These are phyloP conservation scores for Mycena galopus DNA, from an alignment of 768 basidiomycete genomes.

Conservation along the genomic window DNA sequence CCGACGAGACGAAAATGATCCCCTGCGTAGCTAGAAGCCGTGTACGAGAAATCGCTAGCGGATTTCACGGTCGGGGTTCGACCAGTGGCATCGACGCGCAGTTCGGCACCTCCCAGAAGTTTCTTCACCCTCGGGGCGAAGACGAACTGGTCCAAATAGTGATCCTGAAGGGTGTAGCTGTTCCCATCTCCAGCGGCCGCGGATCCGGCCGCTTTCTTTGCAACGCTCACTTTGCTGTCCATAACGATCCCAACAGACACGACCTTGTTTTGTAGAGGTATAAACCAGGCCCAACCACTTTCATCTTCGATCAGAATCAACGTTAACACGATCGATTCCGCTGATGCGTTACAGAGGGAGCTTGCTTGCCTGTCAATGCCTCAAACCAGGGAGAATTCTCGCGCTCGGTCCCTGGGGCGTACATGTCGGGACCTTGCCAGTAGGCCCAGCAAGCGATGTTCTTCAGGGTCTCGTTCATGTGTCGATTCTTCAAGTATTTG, in stretches of 20 bases:
- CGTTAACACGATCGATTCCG: neutral
- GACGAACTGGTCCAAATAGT: conserved; percentile 51
- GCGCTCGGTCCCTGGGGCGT: conserved; percentile 24
- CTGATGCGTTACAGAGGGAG: neutral
- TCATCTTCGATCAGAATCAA: conserved; percentile 46
- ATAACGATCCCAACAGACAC: conserved; percentile 54
- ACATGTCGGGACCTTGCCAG: conserved; percentile 48
- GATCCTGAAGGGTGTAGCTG: conserved; percentile 40
- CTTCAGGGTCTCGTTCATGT: conserved; percentile 57
- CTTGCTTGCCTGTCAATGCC: conserved; percentile 23
- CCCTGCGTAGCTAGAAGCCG: conserved; percentile 47
- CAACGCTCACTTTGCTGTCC: conserved; percentile 43
- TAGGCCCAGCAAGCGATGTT: conserved; percentile 68
- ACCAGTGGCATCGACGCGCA: conserved; percentile 36
- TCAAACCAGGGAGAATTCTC: conserved; percentile 31
- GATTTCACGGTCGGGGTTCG: conserved; percentile 37
- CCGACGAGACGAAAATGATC: conserved; percentile 48
- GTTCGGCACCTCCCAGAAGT: conserved; percentile 45
- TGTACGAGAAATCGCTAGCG: conserved; percentile 52
- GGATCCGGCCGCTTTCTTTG: conserved; percentile 34
- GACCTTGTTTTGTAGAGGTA: conserved; percentile 50
- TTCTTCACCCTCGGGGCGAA: conserved; percentile 49
- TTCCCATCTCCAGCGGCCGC: conserved; percentile 16
- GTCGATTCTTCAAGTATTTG: conserved; percentile 61
- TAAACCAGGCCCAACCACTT: conserved; percentile 56